Conservation (phyloP, 2,329 filamentous ascomycete species). For the Colletotrichum sp. region DNA sequence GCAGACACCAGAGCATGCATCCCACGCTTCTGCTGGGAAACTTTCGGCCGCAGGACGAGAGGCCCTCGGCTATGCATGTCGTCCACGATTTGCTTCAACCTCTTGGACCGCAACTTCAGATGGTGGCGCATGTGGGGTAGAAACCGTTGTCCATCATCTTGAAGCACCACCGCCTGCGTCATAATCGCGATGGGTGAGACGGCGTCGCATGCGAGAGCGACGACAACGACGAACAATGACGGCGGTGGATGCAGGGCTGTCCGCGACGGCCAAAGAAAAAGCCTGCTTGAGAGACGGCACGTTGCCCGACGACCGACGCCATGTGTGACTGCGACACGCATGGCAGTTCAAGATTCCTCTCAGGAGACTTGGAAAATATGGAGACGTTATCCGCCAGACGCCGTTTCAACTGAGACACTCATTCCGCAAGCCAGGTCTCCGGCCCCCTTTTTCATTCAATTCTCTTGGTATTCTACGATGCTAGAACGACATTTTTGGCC, state of each 20-base stretch:
- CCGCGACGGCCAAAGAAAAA: neutral
- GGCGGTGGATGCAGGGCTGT: neutral
- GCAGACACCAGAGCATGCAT: slow-evolving; percentile 19
- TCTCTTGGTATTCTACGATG: slow-evolving; percentile 2
- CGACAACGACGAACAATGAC: neutral
- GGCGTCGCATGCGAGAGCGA: neutral
- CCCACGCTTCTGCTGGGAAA: slow-evolving; percentile 21
- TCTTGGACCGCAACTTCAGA: slow-evolving; percentile 7
- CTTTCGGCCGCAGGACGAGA: slow-evolving; percentile 36
- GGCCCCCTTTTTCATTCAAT: neutral
- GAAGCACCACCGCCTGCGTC: neutral
- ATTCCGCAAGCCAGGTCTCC: slow-evolving; percentile 8
- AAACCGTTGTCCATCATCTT: neutral
- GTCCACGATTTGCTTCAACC: slow-evolving; percentile 11
- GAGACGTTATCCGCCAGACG: slow-evolving; percentile 3
- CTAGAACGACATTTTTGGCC: neutral
- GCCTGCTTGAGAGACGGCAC: neutral
- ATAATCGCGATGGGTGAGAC: neutral
- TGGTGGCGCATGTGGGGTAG: slow-evolving; percentile 20
- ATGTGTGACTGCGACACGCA: neutral
- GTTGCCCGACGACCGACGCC: neutral
- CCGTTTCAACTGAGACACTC: slow-evolving; percentile 13
- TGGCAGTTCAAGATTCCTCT: neutral
- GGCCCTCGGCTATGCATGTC: slow-evolving; percentile 43
- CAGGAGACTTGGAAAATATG: neutral